Percentiles rank a stretch among this genome's conserved stretches.
These are phyloP conservation scores for Cupressus sempervirens DNA, from an alignment of 75 land plant genomes.

Conservation along the genomic window DNA sequence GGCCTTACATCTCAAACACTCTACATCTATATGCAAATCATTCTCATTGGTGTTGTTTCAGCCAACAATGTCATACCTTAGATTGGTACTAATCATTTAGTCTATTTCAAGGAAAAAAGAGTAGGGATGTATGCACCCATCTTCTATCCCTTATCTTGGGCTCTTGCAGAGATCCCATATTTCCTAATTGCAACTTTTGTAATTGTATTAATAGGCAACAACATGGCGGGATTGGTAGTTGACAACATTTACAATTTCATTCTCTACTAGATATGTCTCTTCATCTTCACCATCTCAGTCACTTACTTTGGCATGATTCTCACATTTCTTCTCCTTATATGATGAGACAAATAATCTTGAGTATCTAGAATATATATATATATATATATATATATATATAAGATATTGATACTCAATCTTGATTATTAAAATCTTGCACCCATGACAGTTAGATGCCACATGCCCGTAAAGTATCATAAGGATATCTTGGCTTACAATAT, in stretches of 20 bases:
- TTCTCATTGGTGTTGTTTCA: constrained; percentile 29
- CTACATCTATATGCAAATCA: constrained; percentile 26
- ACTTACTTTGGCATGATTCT: constrained; percentile 44
- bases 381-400: too few species aligned
- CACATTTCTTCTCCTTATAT: constrained; percentile 27
- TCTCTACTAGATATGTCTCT: constrained; percentile 30
- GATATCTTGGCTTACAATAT: too few species aligned
- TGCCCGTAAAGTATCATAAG: too few species aligned
- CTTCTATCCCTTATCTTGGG: constrained; percentile 35
- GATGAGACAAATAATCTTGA: too few species aligned
- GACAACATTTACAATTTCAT: constrained; percentile 21
- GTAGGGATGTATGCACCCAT: constrained; percentile 32
- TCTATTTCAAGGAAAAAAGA: constrained; percentile 32
- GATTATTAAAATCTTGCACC: too few species aligned
- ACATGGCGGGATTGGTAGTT: constrained; percentile 38
- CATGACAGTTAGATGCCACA: too few species aligned
- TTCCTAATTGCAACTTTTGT: constrained; percentile 33
- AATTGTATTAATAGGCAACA: constrained; percentile 30
- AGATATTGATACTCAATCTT: too few species aligned
- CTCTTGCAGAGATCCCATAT: constrained; percentile 46
- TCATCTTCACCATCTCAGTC: constrained; percentile 32
- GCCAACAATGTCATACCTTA: constrained; percentile 38
- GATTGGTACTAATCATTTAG: constrained; percentile 25
- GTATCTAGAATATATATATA: too few species aligned
- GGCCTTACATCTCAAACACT: constrained; percentile 23